phyloP scores from a whole-genome alignment of 1,284 basidiomycete species.

The Baeospora myosura region DNA sequence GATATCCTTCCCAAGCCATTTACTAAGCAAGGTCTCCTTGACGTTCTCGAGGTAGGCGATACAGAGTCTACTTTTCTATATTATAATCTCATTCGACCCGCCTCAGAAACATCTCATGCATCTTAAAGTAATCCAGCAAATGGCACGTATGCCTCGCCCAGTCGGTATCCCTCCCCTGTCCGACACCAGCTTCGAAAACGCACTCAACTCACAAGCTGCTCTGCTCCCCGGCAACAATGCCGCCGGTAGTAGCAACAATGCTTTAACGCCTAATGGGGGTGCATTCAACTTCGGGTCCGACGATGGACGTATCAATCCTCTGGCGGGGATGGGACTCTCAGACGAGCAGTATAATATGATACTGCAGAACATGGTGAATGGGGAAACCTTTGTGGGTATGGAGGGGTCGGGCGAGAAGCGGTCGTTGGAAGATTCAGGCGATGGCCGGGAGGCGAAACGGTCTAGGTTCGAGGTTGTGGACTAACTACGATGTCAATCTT shows the following conservation, averaged over 20 bases:
- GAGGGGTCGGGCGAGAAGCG: conserved; percentile 16
- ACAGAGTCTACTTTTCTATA: neutral
- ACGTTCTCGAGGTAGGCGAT: conserved; percentile 79
- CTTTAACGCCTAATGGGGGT: neutral
- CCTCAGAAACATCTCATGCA: conserved; percentile 85
- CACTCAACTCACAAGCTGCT: conserved; percentile 31
- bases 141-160: conserved; percentile 61
- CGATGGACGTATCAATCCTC: conserved; percentile 56
- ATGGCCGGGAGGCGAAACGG: conserved; percentile 52
- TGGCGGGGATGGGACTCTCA: conserved; percentile 68
- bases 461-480: conserved; percentile 67
- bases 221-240: conserved; percentile 11
- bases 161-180: conserved; percentile 69
- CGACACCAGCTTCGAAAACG: conserved; percentile 53
- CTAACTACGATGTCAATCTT: too few species aligned
- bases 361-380: conserved; percentile 49
- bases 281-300: neutral
- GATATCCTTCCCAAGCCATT: conserved; percentile 97
- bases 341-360: conserved; percentile 72
- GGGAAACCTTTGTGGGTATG: conserved; percentile 12
- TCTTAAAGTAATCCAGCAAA: conserved; percentile 83
- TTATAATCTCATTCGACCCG: neutral
- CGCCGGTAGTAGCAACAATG: too few species aligned
- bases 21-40: conserved; percentile 83
- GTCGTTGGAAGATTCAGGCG: conserved; percentile 34